Base-by-base conservation (phyloP, 768 basidiomycete species). In the Leccinellum rugosiceps region DNA sequence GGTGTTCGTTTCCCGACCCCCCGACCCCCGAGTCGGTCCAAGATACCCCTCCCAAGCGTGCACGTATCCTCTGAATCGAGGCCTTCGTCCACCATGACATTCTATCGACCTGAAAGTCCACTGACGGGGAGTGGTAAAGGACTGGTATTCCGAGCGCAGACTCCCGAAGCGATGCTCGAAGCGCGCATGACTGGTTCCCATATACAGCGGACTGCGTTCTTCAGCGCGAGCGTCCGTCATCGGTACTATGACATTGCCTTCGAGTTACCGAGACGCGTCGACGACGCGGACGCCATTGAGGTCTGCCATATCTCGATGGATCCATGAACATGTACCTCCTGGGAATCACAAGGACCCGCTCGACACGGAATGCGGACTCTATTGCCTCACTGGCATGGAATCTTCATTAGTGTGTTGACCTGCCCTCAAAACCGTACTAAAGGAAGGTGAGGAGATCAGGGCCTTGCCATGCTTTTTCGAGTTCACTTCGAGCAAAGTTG, bases 11-110 rank as follows among this genome's bases (percentile, higher is more conserved):
- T 70, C 14, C 86, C 85, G 65, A 83, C 83, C 26, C 81, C 84
- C 11, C 80, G 90, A 32, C 90, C 90, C 28, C 89, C 90, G 2
- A 91, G 90, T 65, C 82, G 88, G 53, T 93, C 92, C 6, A 87
- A 83, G 83, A 91, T 93, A 55, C 90, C 90, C 21, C 79, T 91
- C 25, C 90, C 91, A 8, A 85, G 80, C 60, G 76, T 92, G 3
- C 86, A 88, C 54, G 73, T 90, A 41, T 83, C 83, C 3, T 81
- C 85, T 5, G 82, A 84, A 9, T 90, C 89, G 19, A 79, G 90
- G 32, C 87, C 90, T 1, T 79, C 80, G 1, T 84, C 89, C 2
- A 80, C 87, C 6, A 82, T 88, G 81, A 91, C 90, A 6, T 78
- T 82, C 57, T 83, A 85, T 45, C 77, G 79, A 46, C 75, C 83